These are phyloP conservation scores for Heracleum sosnowskyi DNA, from an alignment of 129 eudicot genomes.

Conservation along the genomic window DNA sequence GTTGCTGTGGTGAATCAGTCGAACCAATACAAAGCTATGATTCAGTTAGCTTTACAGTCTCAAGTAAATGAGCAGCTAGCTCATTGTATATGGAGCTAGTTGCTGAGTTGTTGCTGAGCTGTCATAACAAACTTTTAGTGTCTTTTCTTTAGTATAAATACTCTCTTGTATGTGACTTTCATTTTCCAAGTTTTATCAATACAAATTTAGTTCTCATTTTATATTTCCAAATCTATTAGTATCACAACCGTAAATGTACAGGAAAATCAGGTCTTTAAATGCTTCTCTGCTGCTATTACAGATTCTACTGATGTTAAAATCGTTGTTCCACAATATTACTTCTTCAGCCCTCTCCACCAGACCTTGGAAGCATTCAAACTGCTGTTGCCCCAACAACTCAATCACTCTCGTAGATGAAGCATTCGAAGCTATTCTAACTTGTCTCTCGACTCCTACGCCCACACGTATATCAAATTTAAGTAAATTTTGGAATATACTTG, in stretches of 20 bases:
- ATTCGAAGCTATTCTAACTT: neutral
- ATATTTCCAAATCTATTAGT: no score
- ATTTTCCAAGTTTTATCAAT: no score
- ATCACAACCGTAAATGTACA: neutral
- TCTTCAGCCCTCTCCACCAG: neutral
- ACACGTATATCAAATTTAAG: neutral
- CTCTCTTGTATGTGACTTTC: no score
- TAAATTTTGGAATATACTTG: neutral
- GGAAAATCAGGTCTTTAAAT: neutral
- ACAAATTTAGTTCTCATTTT: no score
- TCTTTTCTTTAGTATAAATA: no score
- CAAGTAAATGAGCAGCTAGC: no score
- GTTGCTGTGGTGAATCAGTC: no score
- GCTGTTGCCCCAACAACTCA: neutral
- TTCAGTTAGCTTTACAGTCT: no score
- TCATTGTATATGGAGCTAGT: no score
- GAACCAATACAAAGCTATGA: no score
- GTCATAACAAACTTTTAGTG: no score
- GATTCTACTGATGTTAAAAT: neutral
- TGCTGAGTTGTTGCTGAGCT: no score
- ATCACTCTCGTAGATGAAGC: neutral
- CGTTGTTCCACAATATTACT: neutral
- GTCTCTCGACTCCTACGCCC: neutral
- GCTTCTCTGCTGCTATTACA: neutral
- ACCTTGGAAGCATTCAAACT: neutral